Conservation (phyloP, 345 rosid genomes). For the Salix arbutifolia region DNA sequence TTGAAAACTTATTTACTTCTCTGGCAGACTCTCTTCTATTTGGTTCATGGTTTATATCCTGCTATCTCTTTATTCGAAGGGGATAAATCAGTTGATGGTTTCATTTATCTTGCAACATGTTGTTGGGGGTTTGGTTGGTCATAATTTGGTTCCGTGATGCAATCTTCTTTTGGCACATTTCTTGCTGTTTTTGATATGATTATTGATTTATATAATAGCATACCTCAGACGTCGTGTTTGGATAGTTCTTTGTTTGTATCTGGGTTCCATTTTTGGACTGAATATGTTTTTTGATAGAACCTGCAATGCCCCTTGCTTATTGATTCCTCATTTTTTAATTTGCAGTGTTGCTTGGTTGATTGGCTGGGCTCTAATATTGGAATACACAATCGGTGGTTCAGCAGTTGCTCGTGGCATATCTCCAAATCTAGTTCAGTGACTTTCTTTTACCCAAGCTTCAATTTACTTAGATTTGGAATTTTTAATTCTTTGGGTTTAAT, state of each 20-base stretch:
- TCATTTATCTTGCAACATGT: not conserved
- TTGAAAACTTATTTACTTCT: not conserved
- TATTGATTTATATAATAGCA: not conserved
- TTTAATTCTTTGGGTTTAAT: not conserved
- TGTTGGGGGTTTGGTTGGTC: not conserved
- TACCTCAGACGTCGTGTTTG: not conserved
- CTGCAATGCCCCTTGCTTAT: not conserved
- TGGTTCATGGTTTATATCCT: not conserved
- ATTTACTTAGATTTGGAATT: not conserved
- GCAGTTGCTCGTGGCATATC: conserved; percentile 94
- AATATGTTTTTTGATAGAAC: not conserved
- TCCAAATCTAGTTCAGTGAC: conserved; percentile 60
- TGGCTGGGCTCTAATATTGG: conserved; percentile 92
- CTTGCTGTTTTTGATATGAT: not conserved
- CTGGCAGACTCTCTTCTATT: not conserved
- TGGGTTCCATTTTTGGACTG: not conserved
- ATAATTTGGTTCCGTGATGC: not conserved
- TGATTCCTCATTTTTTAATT: conserved; percentile 1
- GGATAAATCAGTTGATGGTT: not conserved
- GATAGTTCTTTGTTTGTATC: too few relatives aligned
- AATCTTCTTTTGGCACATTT: not conserved
- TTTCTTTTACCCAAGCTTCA: conserved; percentile 1
- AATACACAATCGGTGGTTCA: conserved; percentile 91
- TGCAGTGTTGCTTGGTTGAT: conserved; percentile 91
- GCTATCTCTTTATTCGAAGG: not conserved